Evolutionary conservation across 2,329 filamentous ascomycete genomes (phyloP).

Genomic region (Tricladium varicosporioides): DNA sequence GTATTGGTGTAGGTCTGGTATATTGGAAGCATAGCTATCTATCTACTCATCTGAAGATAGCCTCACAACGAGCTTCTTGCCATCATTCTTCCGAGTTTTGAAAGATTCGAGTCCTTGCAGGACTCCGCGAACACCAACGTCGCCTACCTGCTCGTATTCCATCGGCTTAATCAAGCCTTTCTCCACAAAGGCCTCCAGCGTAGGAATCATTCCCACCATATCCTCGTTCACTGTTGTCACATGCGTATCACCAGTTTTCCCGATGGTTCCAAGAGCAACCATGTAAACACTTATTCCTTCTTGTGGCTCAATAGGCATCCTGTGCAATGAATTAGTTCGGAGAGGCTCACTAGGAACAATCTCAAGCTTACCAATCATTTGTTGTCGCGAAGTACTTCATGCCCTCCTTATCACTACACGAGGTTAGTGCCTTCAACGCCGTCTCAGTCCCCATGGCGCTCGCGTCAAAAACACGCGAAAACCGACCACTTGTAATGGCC

Average conservation of each 20-base stretch:
- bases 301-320: constrained; percentile 16
- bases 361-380: constrained; percentile 35
- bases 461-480: constrained; percentile 36
- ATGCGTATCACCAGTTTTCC: constrained; percentile 16
- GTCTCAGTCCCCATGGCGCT: constrained; percentile 31
- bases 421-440: constrained; percentile 33
- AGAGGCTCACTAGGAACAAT: neutral
- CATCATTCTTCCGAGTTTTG: constrained; percentile 13
- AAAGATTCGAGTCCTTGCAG: constrained; percentile 21
- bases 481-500: constrained; percentile 35
- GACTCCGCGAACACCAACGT: constrained; percentile 18
- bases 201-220: constrained; percentile 19
- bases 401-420: constrained; percentile 13
- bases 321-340: constrained; percentile 4
- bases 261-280: constrained; percentile 21
- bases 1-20: neutral
- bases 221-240: constrained; percentile 16
- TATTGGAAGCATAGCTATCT: neutral
- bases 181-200: constrained; percentile 17
- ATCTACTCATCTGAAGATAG: constrained; percentile 8
- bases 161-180: constrained; percentile 21
- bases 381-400: constrained; percentile 36
- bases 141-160: constrained; percentile 24
- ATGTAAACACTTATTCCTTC: constrained; percentile 18
- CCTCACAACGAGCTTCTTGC: constrained; percentile 25